Evolutionary conservation across 2,329 filamentous ascomycete species (phyloP).

Genomic region (Penicillium sp.): DNA sequence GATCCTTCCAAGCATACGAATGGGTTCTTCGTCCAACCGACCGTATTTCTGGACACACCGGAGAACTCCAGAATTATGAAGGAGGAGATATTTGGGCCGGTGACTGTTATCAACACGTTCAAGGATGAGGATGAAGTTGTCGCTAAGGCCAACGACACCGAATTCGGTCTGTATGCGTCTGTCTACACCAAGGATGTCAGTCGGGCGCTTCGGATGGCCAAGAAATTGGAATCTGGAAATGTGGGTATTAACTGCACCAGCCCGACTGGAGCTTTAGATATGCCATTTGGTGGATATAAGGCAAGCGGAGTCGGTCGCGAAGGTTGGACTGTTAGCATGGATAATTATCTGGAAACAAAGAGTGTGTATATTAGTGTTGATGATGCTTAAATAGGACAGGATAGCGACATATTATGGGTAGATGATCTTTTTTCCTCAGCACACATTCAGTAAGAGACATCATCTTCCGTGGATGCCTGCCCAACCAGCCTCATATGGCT

Average conservation of each 20-base stretch:
- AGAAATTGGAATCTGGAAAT: conserved; percentile 64
- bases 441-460: no score
- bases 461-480: no score
- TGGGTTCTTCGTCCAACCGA: conserved; percentile 86
- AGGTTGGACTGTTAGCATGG: conserved; percentile 14
- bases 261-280: conserved; percentile 60
- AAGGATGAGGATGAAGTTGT: conserved; percentile 71
- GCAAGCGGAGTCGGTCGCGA: conserved; percentile 16
- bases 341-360: conserved; percentile 16
- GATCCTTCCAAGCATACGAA: conserved; percentile 67
- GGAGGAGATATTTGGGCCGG: conserved; percentile 80
- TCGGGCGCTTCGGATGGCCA: conserved; percentile 73
- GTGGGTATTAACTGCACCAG: conserved; percentile 64
- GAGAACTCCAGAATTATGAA: conserved; percentile 69
- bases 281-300: conserved; percentile 39
- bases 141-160: conserved; percentile 68
- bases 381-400: not conserved
- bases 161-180: conserved; percentile 72
- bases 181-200: conserved; percentile 75
- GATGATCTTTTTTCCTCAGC: no score
- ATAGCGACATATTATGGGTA: no score
- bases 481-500: no score
- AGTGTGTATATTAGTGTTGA: conserved; percentile 12
- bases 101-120: conserved; percentile 72
- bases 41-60: conserved; percentile 75